Base-by-base conservation (phyloP, 2,329 filamentous ascomycete species). In the Cytospora mali region DNA sequence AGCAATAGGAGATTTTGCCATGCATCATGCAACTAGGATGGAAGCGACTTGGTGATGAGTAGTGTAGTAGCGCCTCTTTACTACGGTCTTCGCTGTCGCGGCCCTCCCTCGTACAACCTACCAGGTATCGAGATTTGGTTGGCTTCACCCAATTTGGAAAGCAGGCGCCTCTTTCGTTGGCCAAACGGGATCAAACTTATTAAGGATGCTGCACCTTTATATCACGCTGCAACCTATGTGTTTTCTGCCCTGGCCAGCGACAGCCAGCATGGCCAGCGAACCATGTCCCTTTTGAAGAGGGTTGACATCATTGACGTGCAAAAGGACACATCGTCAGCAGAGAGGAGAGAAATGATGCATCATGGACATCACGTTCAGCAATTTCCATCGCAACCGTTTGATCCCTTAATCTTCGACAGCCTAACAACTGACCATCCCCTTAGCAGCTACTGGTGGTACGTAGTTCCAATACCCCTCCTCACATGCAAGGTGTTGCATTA, bases 341-440 rank as follows among this genome's bases (percentile, higher is more conserved):
- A 49, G 25, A 59, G 57, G n/a, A n/a, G n/a, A n/a, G n/a, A n/a
- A n/a, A n/a, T n/a, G n/a, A 53, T 46, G 49, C 46, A 59, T 42
- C 33, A n/a, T 59, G 57, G 52, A 50, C 31, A 28, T 11, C 29
- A 46, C 25, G 49, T 33, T 42, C 48, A 29, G n/a, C 49, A 50
- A 35, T 52, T 39, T 31, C 49, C 46, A 59, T 23, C 50, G 31
- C 46, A 50, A 46, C 57, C 42, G 48, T 29, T 35, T 35, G 33
- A 35, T 35, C 33, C 33, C 33, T 35, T 35, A 35, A 35, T 35
- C 33, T 35, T 35, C 33, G 33, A 35, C 33, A 14, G 33, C 33
- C 16, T 16, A 16, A 35, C 33, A 14, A 16, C 33, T 35, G 33
- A 6, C n/a, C 33, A 35, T 2, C 33, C 4, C 33, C 31, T 3